phyloP scores from a whole-genome alignment of 768 basidiomycete genomes.

The Amanita subjunquillea region DNA sequence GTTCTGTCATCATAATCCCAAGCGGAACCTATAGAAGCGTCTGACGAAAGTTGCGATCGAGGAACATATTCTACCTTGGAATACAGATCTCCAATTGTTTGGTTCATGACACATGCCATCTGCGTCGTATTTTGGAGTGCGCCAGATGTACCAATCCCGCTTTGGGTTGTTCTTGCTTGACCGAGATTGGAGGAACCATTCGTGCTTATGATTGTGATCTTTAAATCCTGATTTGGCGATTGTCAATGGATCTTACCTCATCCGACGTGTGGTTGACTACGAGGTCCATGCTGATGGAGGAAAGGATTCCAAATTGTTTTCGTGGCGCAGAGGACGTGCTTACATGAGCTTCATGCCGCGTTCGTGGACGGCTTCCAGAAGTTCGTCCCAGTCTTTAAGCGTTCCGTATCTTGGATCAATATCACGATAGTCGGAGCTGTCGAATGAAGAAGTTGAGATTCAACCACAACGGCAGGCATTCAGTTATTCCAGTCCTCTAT shows the following conservation, averaged over 20 bases:
- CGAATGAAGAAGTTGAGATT: not conserved
- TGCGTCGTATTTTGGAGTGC: constrained; percentile 41
- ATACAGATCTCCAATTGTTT: constrained; percentile 64
- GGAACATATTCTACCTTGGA: constrained; percentile 37
- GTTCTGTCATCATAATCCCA: constrained; percentile 63
- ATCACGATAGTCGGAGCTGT: constrained; percentile 53
- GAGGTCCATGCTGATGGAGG: constrained; percentile 51
- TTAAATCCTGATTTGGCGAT: not conserved
- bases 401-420: constrained; percentile 61
- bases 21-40: constrained; percentile 35
- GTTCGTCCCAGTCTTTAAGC: constrained; percentile 46
- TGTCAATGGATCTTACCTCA: constrained; percentile 27
- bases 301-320: not conserved
- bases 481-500: not conserved
- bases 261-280: constrained; percentile 69
- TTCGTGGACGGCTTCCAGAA: constrained; percentile 43
- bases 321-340: constrained; percentile 10
- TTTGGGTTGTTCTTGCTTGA: constrained; percentile 42
- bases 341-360: constrained; percentile 66
- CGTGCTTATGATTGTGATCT: constrained; percentile 35
- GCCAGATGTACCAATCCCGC: constrained; percentile 74
- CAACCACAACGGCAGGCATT: not conserved
- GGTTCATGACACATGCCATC: constrained; percentile 49
- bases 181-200: constrained; percentile 57
- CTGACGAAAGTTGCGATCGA: not conserved